phyloP scores from a whole-genome alignment of 495 filamentous ascomycete genomes.

The Ascodesmis nigricans region DNA sequence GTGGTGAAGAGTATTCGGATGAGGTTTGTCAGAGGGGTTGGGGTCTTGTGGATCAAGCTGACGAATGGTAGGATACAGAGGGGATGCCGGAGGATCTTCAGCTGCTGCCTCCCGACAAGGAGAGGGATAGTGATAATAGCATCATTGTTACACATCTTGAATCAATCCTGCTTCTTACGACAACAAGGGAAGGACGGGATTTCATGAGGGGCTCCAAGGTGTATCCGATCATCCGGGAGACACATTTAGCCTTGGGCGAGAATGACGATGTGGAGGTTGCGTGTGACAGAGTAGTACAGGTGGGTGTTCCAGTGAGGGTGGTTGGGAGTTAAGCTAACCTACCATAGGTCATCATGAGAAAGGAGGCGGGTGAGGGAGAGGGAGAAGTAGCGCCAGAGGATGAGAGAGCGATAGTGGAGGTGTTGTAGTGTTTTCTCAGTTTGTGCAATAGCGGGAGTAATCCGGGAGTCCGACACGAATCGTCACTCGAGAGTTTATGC shows the following conservation, averaged over 20 bases:
- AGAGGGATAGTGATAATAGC: conserved; percentile 47
- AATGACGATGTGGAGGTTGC: conserved; percentile 65
- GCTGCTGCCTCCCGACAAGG: conserved; percentile 66
- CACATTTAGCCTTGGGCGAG: conserved; percentile 54
- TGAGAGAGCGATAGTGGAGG: no score
- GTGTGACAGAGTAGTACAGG: conserved; percentile 75
- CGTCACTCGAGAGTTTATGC: no score
- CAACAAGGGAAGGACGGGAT: conserved; percentile 51
- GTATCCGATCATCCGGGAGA: conserved; percentile 74
- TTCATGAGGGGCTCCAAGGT: conserved; percentile 51
- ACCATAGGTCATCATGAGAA: conserved; percentile 41
- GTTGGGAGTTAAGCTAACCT: conserved; percentile 19
- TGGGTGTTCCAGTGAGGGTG: conserved; percentile 26
- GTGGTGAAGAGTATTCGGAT: conserved; percentile 39
- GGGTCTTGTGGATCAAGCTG: no score
- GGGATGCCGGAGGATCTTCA: conserved; percentile 73
- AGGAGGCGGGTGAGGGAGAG: conserved; percentile 42
- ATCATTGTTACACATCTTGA: conserved; percentile 76
- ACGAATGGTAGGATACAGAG: conserved; percentile 34
- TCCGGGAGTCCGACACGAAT: no score
- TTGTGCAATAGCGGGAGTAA: no score
- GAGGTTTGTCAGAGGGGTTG: no score
- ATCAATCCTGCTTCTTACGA: conserved; percentile 61
- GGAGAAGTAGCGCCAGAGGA: no score
- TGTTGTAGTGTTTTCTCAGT: no score